Base-by-base conservation (phyloP, 208 protist genomes). In the Acanthamoeba sp. region DNA sequence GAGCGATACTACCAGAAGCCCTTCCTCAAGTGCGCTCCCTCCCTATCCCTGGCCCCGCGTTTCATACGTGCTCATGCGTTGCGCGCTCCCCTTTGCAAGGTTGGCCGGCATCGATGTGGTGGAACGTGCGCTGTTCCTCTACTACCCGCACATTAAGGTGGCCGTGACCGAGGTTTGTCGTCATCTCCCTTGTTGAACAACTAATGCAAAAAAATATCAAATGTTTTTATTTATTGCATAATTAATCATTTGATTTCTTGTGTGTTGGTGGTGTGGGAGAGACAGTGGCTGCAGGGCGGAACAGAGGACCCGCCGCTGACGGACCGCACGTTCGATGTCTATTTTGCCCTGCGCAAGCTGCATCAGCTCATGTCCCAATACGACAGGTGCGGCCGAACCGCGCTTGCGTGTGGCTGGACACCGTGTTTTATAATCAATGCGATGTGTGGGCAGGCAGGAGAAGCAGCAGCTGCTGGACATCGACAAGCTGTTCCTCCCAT, bases 321-420 rank as follows among this genome's bases (percentile, higher is more conserved):
- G 18, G 84, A 91, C 32, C 48, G 84, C n/a, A 91, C 84, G 34
- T 91, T 91, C 32, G 84, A 91, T 27, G 84, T 91, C 57, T 91
- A 91, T 36, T 91, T 91, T n/a, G 57, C 55, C 5, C 34, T 91
- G 48, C 48, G 84, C 27, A 91, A 91, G 48, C 84, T 91, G 42
- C 84, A 91, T 27, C 55, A 91, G 27, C 55, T 91, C 16, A 34
- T 91, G 42, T 0, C 27, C 7, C 50, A 91, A 29, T 91, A 62
- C 48, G 52, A 66, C 16, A 9, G 52, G 84, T 91, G 66, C 22
- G 73, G 36, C 16, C 66, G 66, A 14, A 22, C 10, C 55, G n/a
- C n/a, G n/a, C n/a, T n/a, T 48, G 42, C 42, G 42, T 48, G 42
- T 48, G 45, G n/a, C n/a, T n/a, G n/a, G n/a, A n/a, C n/a, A n/a